Conservation (phyloP, 495 filamentous ascomycete species). For the Daldinia loculata region DNA sequence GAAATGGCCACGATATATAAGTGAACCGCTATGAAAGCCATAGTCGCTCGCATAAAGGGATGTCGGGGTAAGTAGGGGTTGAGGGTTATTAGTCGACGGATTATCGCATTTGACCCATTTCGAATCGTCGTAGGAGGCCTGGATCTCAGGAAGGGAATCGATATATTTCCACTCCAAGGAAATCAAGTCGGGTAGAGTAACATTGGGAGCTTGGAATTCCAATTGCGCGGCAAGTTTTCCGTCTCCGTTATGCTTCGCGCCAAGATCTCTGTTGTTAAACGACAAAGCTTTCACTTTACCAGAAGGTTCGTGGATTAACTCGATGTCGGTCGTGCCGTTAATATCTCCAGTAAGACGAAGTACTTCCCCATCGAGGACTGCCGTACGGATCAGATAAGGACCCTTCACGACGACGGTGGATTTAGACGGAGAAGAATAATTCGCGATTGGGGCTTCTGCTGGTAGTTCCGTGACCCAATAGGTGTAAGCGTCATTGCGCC, state of each 20-base stretch:
- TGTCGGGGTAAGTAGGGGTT: conserved; percentile 64
- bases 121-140: conserved; percentile 72
- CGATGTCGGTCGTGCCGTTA: not conserved
- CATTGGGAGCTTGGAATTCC: conserved; percentile 59
- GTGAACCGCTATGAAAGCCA: conserved; percentile 72
- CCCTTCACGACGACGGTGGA: not conserved
- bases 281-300: not conserved
- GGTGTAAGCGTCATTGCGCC: conserved; percentile 74
- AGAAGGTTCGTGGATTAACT: not conserved
- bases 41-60: conserved; percentile 77
- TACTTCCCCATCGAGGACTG: not conserved
- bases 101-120: conserved; percentile 67
- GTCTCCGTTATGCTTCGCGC: not conserved
- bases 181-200: conserved; percentile 64
- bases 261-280: not conserved
- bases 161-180: conserved; percentile 70
- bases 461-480: conserved; percentile 72
- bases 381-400: not conserved
- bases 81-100: conserved; percentile 64
- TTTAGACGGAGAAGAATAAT: not conserved
- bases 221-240: not conserved
- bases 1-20: conserved; percentile 78
- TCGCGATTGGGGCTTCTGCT: conserved; percentile 9
- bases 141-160: conserved; percentile 76
- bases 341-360: not conserved